phyloP scores from a whole-genome alignment of 176 grass and related monocot species.

The Carex myosuroides region DNA sequence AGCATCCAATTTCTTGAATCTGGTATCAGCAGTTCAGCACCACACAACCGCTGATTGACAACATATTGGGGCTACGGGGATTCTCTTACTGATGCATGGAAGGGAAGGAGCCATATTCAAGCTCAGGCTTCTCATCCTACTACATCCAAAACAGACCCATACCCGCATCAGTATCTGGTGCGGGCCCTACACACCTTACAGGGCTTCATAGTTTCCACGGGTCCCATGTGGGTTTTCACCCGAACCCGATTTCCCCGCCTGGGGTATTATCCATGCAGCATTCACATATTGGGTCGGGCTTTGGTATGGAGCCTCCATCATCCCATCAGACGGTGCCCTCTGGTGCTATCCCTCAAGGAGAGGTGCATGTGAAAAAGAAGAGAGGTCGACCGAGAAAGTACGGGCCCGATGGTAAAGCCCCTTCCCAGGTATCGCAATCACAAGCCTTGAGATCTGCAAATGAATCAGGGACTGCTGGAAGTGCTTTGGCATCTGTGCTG shows the following conservation, averaged over 20 bases:
- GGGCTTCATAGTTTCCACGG: conserved; percentile 44
- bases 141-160: conserved; percentile 37
- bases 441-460: conserved; percentile 25
- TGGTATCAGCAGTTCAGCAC: not conserved
- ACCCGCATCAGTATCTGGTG: conserved; percentile 11
- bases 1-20: not conserved
- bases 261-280: conserved; percentile 47
- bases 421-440: conserved; percentile 3
- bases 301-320: conserved; percentile 45
- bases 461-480: conserved; percentile 27
- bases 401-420: conserved; percentile 47
- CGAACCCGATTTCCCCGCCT: conserved; percentile 41
- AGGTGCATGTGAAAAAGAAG: conserved; percentile 51
- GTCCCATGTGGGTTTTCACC: conserved; percentile 43
- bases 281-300: conserved; percentile 42
- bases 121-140: conserved; percentile 55
- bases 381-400: conserved; percentile 79
- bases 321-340: conserved; percentile 16
- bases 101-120: conserved; percentile 59
- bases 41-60: not conserved
- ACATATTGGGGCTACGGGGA: not conserved
- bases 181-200: conserved; percentile 20
- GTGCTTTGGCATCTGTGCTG: conserved; percentile 5
- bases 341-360: not conserved
- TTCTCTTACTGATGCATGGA: conserved; percentile 70